A percentile compares a stretch with the other conserved stretches of the same genome.
Evolutionary conservation across 1,284 basidiomycete genomes (phyloP).

Genomic region (Apiotrichum domesticum): DNA sequence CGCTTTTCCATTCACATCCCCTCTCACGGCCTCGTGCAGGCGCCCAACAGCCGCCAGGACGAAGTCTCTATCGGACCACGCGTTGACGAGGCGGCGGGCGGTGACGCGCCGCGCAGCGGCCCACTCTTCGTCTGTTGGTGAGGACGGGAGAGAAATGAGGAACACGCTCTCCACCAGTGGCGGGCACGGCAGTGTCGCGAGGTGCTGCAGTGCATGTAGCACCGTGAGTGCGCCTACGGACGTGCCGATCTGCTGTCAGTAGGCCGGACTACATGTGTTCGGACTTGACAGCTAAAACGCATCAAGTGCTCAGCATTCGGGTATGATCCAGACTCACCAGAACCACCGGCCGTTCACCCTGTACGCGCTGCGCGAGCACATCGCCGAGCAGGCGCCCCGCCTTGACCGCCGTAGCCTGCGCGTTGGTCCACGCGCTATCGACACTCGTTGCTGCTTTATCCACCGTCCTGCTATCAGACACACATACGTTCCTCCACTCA

Average conservation of each 20-base stretch:
- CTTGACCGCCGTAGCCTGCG: constrained; percentile 49
- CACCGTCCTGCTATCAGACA: constrained; percentile 40
- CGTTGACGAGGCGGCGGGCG: constrained; percentile 51
- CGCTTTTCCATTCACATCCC: constrained; percentile 40
- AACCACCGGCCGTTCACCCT: constrained; percentile 53
- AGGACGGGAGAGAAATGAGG: constrained; percentile 51
- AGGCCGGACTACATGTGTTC: too few species aligned
- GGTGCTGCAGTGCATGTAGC: constrained; percentile 51
- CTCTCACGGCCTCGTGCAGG: constrained; percentile 50
- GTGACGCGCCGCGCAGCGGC: constrained; percentile 48
- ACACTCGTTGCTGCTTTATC: constrained; percentile 39
- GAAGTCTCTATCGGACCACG: constrained; percentile 49
- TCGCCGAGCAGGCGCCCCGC: constrained; percentile 54
- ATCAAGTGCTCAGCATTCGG: too few species aligned
- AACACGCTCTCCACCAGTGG: constrained; percentile 52
- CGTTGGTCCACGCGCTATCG: constrained; percentile 49
- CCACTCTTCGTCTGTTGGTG: constrained; percentile 49
- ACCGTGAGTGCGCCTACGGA: constrained; percentile 54
- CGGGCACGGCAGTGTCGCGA: constrained; percentile 39
- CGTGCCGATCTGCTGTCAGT: constrained; percentile 48
- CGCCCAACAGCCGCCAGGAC: constrained; percentile 52
- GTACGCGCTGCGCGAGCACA: constrained; percentile 52
- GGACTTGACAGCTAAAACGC: too few species aligned
- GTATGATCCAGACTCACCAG: constrained; percentile 31
- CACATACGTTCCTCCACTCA: constrained; percentile 13